Base-by-base conservation (phyloP, 352 stramenopile species). In the Pythium biforme region DNA sequence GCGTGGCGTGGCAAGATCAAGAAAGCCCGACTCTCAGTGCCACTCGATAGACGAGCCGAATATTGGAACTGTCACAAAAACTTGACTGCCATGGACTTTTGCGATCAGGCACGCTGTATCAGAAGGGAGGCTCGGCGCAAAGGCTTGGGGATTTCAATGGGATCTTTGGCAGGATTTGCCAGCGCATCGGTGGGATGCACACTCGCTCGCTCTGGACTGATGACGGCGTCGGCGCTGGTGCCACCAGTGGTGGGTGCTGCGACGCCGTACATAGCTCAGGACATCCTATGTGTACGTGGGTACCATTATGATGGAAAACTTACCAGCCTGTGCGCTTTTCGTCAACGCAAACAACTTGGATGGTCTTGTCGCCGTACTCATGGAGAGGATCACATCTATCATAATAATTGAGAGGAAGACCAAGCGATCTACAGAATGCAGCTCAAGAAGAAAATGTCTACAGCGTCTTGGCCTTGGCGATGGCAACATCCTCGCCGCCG, bases 381-480 rank as follows among this genome's bases (percentile, higher is more conserved):
- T 41, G 34, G 14, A 41, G 9, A 41, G 4, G 12, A 17, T 19
- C 34, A 41, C 34, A 41, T 41, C 34, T 41, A 41, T 41, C 34
- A 41, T 41, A 41, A 41, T 41, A 41, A 41, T 41, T 17, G 34
- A 41, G 15, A 19, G 15, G 34, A 41, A 17, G 15, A 5, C 34
- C 29, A 34, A 10, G 8, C 34, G 34, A 41, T 41, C 34, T 19
- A 41, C 34, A 17, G 15, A 41, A 14, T 41, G 34, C 15, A 41
- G 29, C 29, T 34, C 29, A 10, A 34, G 29, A 4, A 17, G 34
- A 10, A 34, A 14, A 19, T 11, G 34, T 66, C 34, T 63, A 64
- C 31, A 56, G 15, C n/a, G 19, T 43, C 55, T 69, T 69, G 9
- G 45, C 23, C 45, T 51, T 51, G 4, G 45, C 39, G 27, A 34